Evolutionary conservation across 2,329 filamentous ascomycete genomes (phyloP).

Genomic region (Ceratocystis cacaofunesta): DNA sequence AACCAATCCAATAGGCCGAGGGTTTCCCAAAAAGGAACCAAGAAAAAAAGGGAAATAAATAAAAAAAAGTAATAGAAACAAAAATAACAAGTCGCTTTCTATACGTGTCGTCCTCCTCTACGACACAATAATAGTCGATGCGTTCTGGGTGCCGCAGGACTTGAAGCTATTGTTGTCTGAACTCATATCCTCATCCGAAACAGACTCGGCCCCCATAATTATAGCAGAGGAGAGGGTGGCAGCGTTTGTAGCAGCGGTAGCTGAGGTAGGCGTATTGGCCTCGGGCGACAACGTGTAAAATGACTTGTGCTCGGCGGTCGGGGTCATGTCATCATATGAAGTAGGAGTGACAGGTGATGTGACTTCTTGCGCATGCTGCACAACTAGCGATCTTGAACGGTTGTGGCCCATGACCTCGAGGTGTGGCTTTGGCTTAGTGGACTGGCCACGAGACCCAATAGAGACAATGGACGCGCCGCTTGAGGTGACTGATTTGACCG

Average conservation of each 20-base stretch:
- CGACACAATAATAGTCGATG: conserved; percentile 8
- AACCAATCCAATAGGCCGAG: background rate
- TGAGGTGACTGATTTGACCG: conserved; percentile 7
- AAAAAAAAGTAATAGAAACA: background rate
- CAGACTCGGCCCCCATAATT: conserved; percentile 7
- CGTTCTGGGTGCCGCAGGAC: conserved; percentile 16
- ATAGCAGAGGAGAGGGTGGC: conserved; percentile 3
- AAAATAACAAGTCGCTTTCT: conserved; percentile 2
- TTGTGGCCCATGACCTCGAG: conserved; percentile 1
- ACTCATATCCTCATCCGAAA: conserved; percentile 5
- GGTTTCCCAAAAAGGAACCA: background rate
- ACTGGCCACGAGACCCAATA: conserved; percentile 3
- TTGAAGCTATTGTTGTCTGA: conserved; percentile 15
- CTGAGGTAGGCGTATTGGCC: conserved; percentile 6
- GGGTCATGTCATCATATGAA: conserved; percentile 7
- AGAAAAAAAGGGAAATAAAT: background rate
- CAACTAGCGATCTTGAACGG: conserved; percentile 6
- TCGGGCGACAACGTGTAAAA: conserved; percentile 12
- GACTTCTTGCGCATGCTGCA: conserved; percentile 10
- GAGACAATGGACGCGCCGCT: conserved; percentile 10
- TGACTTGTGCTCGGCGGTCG: conserved; percentile 6
- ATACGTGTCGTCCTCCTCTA: conserved; percentile 2
- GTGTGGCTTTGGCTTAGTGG: conserved; percentile 6
- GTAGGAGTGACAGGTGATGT: conserved; percentile 9
- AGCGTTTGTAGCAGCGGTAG: background rate